Percentiles rank a stretch among this genome's conserved stretches.
Evolutionary conservation across 192 early-diverging fungal genomes (phyloP).

Genomic region (Gonapodya prolifera): DNA sequence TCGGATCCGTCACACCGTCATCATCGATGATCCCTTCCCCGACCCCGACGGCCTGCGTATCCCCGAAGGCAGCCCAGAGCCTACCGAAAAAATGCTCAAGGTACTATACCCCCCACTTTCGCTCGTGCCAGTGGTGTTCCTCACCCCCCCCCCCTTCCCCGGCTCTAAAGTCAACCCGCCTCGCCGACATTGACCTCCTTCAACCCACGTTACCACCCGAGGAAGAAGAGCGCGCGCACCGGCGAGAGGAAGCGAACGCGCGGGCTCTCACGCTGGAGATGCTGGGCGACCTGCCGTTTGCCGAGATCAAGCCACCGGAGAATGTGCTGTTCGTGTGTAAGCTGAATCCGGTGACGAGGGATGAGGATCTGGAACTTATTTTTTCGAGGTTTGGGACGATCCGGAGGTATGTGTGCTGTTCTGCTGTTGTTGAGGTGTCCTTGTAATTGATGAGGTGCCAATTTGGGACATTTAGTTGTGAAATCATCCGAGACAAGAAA

Average conservation of each 20-base stretch:
- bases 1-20: constrained; percentile 73
- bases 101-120: too few relatives aligned
- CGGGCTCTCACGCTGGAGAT: constrained; percentile 92
- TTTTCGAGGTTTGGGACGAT: constrained; percentile 88
- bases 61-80: constrained; percentile 62
- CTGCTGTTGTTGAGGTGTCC: constrained; percentile 20
- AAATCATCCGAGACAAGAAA: constrained; percentile 76
- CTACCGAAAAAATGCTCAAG: constrained; percentile 57
- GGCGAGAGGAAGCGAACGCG: constrained; percentile 66
- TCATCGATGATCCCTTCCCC: constrained; percentile 85
- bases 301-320: constrained; percentile 93
- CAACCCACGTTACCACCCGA: constrained; percentile 32
- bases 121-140: too few relatives aligned
- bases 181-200: background rate
- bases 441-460: constrained; percentile 56
- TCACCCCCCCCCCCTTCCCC: too few relatives aligned
- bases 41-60: constrained; percentile 58
- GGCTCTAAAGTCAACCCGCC: constrained; percentile 59
- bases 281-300: constrained; percentile 93
- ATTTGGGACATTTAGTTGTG: constrained; percentile 47
- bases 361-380: constrained; percentile 84
- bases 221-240: constrained; percentile 45
- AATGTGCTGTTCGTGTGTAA: constrained; percentile 95
- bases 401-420: constrained; percentile 22
- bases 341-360: constrained; percentile 75